A percentile compares a stretch with the other conserved stretches of the same genome.
These are phyloP conservation scores for Globisporangium alternatum DNA, from an alignment of 352 stramenopile genomes.

Conservation along the genomic window DNA sequence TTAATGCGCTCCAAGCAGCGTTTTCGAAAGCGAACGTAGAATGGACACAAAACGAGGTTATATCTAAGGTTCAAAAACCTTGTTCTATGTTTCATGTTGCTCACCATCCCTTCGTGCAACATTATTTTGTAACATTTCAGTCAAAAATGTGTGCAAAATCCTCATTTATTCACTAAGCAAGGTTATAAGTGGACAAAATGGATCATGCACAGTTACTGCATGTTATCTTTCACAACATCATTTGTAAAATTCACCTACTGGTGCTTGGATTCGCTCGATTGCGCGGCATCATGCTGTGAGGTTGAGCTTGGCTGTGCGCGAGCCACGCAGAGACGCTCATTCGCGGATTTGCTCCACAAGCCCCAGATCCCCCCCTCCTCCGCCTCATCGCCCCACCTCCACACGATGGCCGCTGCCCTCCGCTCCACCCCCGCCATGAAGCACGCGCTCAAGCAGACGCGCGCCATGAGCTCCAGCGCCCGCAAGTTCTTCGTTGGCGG, in stretches of 20 bases:
- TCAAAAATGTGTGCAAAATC: neutral
- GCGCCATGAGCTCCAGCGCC: conserved; percentile 60
- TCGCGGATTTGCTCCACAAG: conserved; percentile 44
- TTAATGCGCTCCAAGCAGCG: neutral
- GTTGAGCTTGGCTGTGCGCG: neutral
- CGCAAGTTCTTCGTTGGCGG: conserved; percentile 98
- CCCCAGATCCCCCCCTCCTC: conserved; percentile 20
- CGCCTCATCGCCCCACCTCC: conserved; percentile 4
- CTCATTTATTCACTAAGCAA: neutral
- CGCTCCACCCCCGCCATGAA: conserved; percentile 27
- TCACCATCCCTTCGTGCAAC: neutral
- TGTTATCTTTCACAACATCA: too few relatives aligned
- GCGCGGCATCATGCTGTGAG: neutral
- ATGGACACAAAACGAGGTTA: neutral
- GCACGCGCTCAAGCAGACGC: conserved; percentile 41
- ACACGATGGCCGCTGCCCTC: conserved; percentile 16
- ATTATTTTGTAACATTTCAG: neutral
- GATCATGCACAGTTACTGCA: too few relatives aligned
- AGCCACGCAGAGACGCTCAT: conserved; percentile 22
- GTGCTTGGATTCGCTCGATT: conserved; percentile 11
- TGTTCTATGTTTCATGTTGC: neutral
- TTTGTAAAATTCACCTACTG: neutral
- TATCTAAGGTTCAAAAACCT: neutral
- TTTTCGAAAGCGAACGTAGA: neutral
- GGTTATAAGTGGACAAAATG: neutral